phyloP scores from a whole-genome alignment of 2,329 filamentous ascomycete species.

The Aspergillus spinulosporus region DNA sequence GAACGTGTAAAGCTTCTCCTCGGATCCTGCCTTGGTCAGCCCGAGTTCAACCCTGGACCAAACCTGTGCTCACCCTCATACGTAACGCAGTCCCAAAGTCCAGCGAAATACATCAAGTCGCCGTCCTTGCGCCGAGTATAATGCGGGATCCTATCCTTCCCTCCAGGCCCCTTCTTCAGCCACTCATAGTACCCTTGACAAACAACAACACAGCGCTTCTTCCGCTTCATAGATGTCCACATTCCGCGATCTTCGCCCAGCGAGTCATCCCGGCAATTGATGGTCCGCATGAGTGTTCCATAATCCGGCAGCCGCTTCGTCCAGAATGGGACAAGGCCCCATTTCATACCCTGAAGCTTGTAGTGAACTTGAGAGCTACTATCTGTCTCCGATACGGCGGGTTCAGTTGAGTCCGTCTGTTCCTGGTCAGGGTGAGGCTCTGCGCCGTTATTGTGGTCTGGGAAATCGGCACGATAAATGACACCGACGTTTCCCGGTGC shows the following conservation, averaged over 20 bases:
- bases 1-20: constrained; percentile 79
- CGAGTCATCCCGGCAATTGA: constrained; percentile 93
- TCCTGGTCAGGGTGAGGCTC: constrained; percentile 12
- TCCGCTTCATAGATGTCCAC: constrained; percentile 89
- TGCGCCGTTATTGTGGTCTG: constrained; percentile 53
- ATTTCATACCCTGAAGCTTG: constrained; percentile 90
- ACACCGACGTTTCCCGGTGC: constrained; percentile 82
- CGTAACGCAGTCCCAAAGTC: constrained; percentile 84
- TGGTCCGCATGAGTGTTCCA: constrained; percentile 76
- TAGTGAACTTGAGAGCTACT: constrained; percentile 48
- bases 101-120: constrained; percentile 82
- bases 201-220: constrained; percentile 82
- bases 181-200: constrained; percentile 97
- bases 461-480: constrained; percentile 76
- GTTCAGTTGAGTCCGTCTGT: background rate
- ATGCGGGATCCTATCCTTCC: constrained; percentile 80
- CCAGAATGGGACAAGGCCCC: constrained; percentile 94
- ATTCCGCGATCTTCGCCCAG: constrained; percentile 73
- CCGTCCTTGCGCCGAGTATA: constrained; percentile 81
- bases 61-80: constrained; percentile 64
- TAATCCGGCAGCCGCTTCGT: constrained; percentile 82
- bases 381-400: background rate
- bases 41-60: background rate
- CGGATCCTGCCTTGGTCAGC: constrained; percentile 49
- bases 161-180: constrained; percentile 71